Evolutionary conservation across 1,284 basidiomycete genomes (phyloP), one percentile per base, ranked within the genome.

Genomic region (Ustilago bromivora): DNA sequence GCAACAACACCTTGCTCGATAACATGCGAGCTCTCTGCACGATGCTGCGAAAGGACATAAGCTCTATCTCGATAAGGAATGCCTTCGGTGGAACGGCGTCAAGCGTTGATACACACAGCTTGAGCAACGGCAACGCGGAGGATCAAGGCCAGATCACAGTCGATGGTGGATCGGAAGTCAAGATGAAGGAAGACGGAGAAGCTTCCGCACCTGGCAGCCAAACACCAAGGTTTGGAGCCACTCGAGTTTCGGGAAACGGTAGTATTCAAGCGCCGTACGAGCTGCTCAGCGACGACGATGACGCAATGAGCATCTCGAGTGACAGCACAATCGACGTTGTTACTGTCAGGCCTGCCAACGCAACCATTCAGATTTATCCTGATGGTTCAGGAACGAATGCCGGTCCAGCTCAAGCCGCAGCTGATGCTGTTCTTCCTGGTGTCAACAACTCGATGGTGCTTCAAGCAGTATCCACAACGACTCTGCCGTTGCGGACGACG

Each of bases 1-100:
- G 62, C 0, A 62, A 74, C 28, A 68, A 35, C 34, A 61, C n/a
- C 6, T 35, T 62, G 31, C 52, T 68, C 10, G 71, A 74, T 46
- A 55, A 23, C 34, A 69, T 68, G 66, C 59, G 60, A 28, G 38
- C 62, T 2, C 11, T 59, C 15, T 69, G 62, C 19, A 64, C 55
- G 5, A 12, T 61, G 28, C 32, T 74, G 41, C 71, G 71, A 19
- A 65, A 52, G 36, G 47, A 53, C 4, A 17, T 74, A 3, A 66
- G 66, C 38, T 38, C 38, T 9, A 15, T 67, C 4, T 73, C 71
- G 13, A 65, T 68, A 28, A 43, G 40, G 6, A 57, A 35, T n/a
- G 63, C 63, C 8, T 71, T 59, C 28, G 59, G 59, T 10, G 11
- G 11, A n/a, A 13, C 4, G 31, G 17, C 34, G 41, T 34, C 19